Conservation (phyloP, 2,329 filamentous ascomycete genomes). For the Fusarium sp. region DNA sequence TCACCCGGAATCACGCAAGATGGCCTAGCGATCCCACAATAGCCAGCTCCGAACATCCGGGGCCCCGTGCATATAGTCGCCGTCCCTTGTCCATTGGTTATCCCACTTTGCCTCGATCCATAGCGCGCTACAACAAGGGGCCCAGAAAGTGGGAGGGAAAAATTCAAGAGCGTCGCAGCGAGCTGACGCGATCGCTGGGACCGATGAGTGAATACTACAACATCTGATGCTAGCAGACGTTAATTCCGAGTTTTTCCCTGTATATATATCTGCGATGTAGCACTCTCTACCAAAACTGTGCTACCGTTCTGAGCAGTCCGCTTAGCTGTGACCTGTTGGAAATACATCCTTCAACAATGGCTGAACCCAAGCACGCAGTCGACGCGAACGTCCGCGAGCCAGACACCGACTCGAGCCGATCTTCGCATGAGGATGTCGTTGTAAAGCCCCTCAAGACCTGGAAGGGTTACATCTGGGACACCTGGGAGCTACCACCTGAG, state of each 20-base stretch:
- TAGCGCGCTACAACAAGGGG: not conserved
- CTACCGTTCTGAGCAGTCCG: not conserved
- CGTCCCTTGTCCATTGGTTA: not conserved
- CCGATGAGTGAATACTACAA: conserved; percentile 29
- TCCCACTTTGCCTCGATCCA: not conserved
- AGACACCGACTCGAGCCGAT: not conserved
- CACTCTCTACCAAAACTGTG: not conserved
- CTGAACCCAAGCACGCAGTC: conserved; percentile 1
- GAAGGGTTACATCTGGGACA: conserved; percentile 54
- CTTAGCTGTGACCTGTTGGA: not conserved
- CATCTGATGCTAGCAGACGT: not conserved
- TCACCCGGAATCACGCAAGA: conserved; percentile 20
- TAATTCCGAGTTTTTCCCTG: not conserved
- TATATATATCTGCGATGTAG: not conserved
- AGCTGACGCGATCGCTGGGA: conserved; percentile 36
- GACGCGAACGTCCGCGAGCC: not conserved
- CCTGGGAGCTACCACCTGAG: conserved; percentile 48
- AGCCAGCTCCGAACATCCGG: conserved; percentile 7
- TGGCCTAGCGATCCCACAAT: not conserved
- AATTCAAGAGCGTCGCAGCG: not conserved
- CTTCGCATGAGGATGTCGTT: not conserved
- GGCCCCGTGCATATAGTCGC: not conserved
- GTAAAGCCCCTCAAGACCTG: conserved; percentile 37
- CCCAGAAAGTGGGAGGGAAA: not conserved
- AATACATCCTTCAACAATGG: not conserved